Percentiles rank a stretch among this genome's conserved stretches.
These are phyloP conservation scores for Galerina marginata DNA, from an alignment of 768 basidiomycete species.

Conservation along the genomic window DNA sequence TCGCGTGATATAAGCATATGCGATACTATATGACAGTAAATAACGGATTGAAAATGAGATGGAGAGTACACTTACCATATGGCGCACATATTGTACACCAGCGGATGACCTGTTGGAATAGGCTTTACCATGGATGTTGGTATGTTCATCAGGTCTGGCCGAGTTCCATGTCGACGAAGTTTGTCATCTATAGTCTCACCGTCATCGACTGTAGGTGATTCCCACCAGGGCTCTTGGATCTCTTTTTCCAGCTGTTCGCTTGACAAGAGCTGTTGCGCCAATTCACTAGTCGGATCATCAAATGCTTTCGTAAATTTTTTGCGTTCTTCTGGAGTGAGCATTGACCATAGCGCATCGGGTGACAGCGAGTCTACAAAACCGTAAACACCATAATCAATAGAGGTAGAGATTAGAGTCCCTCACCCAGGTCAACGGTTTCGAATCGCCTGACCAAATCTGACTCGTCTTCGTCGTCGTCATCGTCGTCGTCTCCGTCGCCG, in stretches of 20 bases:
- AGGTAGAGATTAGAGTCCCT: neutral
- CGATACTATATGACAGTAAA: slow-evolving; percentile 49
- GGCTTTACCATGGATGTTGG: slow-evolving; percentile 51
- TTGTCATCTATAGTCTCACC: neutral
- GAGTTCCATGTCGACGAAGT: slow-evolving; percentile 35
- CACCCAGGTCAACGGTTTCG: slow-evolving; percentile 66
- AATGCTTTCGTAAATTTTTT: slow-evolving; percentile 63
- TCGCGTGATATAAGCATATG: slow-evolving; percentile 72
- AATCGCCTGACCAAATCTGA: slow-evolving; percentile 57
- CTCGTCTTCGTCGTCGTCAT: slow-evolving; percentile 42
- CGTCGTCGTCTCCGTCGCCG: slow-evolving; percentile 32
- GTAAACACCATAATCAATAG: neutral
- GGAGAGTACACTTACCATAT: slow-evolving; percentile 58
- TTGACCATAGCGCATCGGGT: slow-evolving; percentile 62
- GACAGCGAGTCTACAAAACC: slow-evolving; percentile 53
- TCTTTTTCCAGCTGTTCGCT: slow-evolving; percentile 58
- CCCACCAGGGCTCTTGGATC: slow-evolving; percentile 79
- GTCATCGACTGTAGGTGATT: slow-evolving; percentile 32
- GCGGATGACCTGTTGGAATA: slow-evolving; percentile 39
- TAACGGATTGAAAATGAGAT: neutral
- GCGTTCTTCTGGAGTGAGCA: slow-evolving; percentile 65
- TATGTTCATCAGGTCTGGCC: slow-evolving; percentile 51
- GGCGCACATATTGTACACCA: slow-evolving; percentile 74
- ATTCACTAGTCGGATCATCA: slow-evolving; percentile 63
- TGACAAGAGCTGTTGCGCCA: slow-evolving; percentile 63